Evolutionary conservation across 1,284 basidiomycete genomes (phyloP), one percentile per base, ranked within the genome.

Genomic region (Mycena citricolor): DNA sequence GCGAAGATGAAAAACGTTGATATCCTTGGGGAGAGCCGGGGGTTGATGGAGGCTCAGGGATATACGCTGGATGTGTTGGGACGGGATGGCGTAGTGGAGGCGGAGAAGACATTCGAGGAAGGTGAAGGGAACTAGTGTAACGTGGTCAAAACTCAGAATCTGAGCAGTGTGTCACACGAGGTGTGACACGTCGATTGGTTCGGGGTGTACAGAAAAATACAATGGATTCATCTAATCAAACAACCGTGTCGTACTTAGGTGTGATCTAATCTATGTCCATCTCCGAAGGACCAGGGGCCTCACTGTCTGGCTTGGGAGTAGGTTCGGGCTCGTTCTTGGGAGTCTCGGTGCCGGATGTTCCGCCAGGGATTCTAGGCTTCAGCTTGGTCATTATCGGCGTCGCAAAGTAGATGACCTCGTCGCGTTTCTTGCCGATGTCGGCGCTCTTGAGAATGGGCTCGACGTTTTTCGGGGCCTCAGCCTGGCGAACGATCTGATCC

Each of bases 1-100:
- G 80, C 1, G 80, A 78, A n/a, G 79, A 79, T 1, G 79, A 74
- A 61, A 77, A 90, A 12, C 87, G 78, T 59, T 87, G 82, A 67
- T 89, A 90, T 31, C 83, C 83, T 44, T 83, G 77, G 24, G 87
- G 79, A 5, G 84, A 87, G 19, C 69, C 76, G 0, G 90, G 90
- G 0, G 90, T 92, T 2, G 81, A 78, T 0, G 90, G 90, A 0
- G 90, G 90, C 55, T 94, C 90, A 13, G 90, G 90, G 39, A 93
- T 90, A 63, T 87, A 91, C 1, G 87, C 85, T 4, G 89, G 90
- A 57, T 94, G 90, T 0, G 91, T 93, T 0, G 91, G 91, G 5
- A 93, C 89, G 2, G 91, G 90, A 61, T 94, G 90, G 47, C 90
- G 84, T 2, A 94, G 76, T 1, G 88, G 90, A 3, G 89, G 87